Evolutionary conservation across 306 rosid genomes (phyloP), one percentile per base, ranked within the genome.

Genomic region (Spatholobus suberectus): DNA sequence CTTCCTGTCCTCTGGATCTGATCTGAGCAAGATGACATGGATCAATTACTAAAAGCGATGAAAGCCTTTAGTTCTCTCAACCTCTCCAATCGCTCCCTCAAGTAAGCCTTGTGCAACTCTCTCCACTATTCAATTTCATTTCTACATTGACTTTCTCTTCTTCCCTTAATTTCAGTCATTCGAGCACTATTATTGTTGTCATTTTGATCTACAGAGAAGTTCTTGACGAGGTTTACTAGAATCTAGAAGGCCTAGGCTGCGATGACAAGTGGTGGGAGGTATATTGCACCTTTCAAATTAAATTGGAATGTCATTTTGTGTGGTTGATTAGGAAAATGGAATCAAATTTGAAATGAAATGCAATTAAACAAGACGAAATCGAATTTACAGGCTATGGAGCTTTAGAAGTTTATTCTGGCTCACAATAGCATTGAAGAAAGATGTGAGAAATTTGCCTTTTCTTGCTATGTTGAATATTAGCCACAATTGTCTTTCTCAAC

Each of bases 231-330:
- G 92, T 95, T 15, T 95, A 93, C 78, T 87, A 85, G 51, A 90
- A 91, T 81, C 82, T 92, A 46, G 92, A 92, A 15, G 93, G 96
- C 0, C 81, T 85, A 27, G 91, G 86, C 7, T 84, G 43, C 13
- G 97, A 89, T 66, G 98, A 95, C 81, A 95, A 93, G 76, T 95
- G 98, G 98, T 95, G 98, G 98, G 98, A 95, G 95, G 98, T 93
- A 89, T 10, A 12, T 23, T 70, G 4, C n/a, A n/a, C n/a, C 1
- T 43, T 5, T 47, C 27, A 10, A 40, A 68, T 68, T 68, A 11
- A 69, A 40, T 20, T 12, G 12, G 41, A 21, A 12, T 55, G 9
- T 79, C 57, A 0, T 7, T 80, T 55, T 24, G 17, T n/a, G n/a
- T n/a, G n/a, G n/a, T n/a, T n/a, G n/a, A 10, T 67, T 66, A 13